These are phyloP conservation scores for Malania oleifera DNA, from an alignment of 164 flowering plant species.

Conservation along the genomic window DNA sequence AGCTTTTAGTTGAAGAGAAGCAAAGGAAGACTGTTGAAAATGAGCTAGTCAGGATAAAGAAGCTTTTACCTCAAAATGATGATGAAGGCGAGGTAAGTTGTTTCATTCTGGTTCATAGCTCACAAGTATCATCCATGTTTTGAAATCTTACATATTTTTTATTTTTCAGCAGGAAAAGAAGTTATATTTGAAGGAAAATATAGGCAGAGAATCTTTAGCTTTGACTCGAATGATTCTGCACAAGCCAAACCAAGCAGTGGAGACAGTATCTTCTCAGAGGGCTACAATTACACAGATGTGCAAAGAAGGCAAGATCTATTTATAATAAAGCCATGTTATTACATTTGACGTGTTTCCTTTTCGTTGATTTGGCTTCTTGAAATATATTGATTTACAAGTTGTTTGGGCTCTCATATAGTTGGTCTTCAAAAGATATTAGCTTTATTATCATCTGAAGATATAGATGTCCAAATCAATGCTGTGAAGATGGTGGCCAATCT, in stretches of 20 bases:
- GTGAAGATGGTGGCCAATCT: constrained; percentile 90
- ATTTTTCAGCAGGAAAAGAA: constrained; percentile 53
- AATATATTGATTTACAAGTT: constrained; percentile 15
- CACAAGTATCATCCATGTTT: not conserved
- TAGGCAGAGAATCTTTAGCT: constrained; percentile 30
- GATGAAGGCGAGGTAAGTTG: constrained; percentile 45
- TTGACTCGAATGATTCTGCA: constrained; percentile 17
- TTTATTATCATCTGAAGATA: constrained; percentile 61
- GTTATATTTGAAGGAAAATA: constrained; percentile 33
- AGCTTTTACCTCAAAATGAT: constrained; percentile 38
- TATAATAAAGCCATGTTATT: not conserved
- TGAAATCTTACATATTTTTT: constrained; percentile 6
- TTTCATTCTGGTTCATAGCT: not conserved
- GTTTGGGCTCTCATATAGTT: constrained; percentile 35
- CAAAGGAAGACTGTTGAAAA: constrained; percentile 54
- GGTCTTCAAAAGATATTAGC: constrained; percentile 72
- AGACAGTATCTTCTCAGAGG: constrained; percentile 45
- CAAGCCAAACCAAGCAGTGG: constrained; percentile 38
- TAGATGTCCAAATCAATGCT: constrained; percentile 79
- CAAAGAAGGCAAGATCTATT: constrained; percentile 68
- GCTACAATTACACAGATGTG: constrained; percentile 69
- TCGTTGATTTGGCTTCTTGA: not conserved
- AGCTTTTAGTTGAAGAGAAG: constrained; percentile 49
- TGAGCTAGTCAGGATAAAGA: constrained; percentile 51
- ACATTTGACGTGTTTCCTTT: not conserved